phyloP scores from a whole-genome alignment of 495 filamentous ascomycete genomes.

The Podospora pseudoanserina region DNA sequence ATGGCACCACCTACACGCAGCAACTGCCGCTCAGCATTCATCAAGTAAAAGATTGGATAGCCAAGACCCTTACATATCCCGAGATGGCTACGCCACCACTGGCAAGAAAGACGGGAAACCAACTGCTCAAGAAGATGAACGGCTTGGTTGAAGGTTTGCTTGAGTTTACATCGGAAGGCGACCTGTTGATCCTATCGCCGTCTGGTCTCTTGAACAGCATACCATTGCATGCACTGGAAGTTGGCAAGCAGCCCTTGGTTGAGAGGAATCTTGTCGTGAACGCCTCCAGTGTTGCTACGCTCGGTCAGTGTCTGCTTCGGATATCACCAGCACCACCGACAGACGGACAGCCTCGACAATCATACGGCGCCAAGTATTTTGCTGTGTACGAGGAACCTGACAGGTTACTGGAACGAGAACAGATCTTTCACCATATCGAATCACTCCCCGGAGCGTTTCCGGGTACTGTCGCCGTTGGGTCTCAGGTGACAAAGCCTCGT shows the following conservation, averaged over 20 bases:
- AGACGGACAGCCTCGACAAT: not conserved
- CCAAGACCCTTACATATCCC: not conserved
- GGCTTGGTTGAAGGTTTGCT: not conserved
- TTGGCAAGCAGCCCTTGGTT: not conserved
- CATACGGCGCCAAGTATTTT: not conserved
- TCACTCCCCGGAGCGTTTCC: not conserved
- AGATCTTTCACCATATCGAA: not conserved
- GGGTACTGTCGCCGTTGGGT: not conserved
- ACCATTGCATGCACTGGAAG: not conserved
- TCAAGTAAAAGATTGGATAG: not conserved
- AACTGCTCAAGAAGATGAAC: not conserved
- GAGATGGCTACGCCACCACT: not conserved
- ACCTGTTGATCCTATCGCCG: not conserved
- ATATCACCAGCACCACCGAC: not conserved
- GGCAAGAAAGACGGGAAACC: not conserved
- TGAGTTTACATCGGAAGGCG: not conserved
- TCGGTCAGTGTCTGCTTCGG: not conserved
- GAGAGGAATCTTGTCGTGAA: conserved; percentile 6
- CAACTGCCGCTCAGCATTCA: not conserved
- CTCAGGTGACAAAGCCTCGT: not conserved
- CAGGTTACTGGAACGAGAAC: not conserved
- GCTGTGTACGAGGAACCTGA: not conserved
- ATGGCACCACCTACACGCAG: not conserved
- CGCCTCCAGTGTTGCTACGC: conserved; percentile 5
- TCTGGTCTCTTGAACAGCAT: not conserved